Percentiles rank a stretch among this genome's conserved stretches.
Evolutionary conservation across 306 rosid species (phyloP).

Genomic region (Oxytropis ochrocephala): DNA sequence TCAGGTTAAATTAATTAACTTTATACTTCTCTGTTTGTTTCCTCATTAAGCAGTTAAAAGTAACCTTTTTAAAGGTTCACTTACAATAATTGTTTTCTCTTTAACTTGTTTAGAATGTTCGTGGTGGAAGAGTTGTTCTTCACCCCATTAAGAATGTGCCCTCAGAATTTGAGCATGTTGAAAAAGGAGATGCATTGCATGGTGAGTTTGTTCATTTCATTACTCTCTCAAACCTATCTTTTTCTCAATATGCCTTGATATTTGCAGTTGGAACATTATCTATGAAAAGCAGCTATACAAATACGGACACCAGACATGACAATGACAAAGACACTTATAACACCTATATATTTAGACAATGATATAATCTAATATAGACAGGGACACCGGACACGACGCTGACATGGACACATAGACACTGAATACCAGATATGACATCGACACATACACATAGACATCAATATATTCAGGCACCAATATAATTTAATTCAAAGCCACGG

Average conservation of each 20-base stretch:
- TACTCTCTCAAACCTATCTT: background rate
- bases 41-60: background rate
- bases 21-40: background rate
- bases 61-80: background rate
- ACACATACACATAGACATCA: too few species aligned
- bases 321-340: too few species aligned
- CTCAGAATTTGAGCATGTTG: conserved; percentile 55
- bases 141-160: conserved; percentile 39
- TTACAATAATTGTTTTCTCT: background rate
- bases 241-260: background rate
- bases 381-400: too few species aligned
- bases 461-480: too few species aligned
- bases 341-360: too few species aligned
- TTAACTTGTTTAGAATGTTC: conserved; percentile 32
- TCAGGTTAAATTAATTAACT: conserved; percentile 21
- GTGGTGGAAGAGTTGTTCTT: conserved; percentile 48
- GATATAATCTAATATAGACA: too few species aligned
- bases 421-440: too few species aligned
- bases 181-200: conserved; percentile 59
- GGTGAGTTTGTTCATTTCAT: conserved; percentile 29
- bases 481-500: too few species aligned
- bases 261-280: background rate
- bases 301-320: too few species aligned
- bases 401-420: too few species aligned
- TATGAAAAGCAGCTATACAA: too few species aligned